Conservation (phyloP, 2,329 filamentous ascomycete species). For the Penicillium sp. region DNA sequence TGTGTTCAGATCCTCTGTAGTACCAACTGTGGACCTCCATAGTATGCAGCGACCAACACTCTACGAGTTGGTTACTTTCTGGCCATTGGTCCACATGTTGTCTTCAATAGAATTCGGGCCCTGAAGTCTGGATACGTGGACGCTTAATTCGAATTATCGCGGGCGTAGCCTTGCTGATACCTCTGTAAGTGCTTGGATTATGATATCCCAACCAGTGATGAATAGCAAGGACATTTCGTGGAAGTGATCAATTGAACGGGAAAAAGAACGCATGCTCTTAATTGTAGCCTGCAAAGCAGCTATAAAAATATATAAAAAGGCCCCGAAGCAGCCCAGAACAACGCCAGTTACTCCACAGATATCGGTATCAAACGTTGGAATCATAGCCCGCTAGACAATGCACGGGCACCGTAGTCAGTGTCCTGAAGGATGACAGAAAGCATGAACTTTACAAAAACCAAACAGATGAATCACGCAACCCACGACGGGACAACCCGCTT, state of each 20-base stretch:
- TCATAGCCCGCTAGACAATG: slow-evolving; percentile 3
- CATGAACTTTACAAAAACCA: background rate
- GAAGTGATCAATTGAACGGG: background rate
- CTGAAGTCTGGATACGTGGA: background rate
- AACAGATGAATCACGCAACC: slow-evolving; percentile 23
- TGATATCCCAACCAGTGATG: too few species aligned
- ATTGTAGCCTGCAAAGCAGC: background rate
- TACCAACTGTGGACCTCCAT: too few species aligned
- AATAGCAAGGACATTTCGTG: background rate
- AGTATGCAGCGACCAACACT: background rate
- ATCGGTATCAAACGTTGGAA: slow-evolving; percentile 1
- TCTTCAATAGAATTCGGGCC: background rate
- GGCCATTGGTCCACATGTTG: background rate
- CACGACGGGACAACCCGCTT: slow-evolving; percentile 56
- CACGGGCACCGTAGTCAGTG: background rate
- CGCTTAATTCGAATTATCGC: too few species aligned
- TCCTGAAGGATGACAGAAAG: background rate
- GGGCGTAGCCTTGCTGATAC: background rate
- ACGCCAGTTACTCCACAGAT: background rate
- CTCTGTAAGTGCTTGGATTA: background rate
- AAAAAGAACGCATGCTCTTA: background rate
- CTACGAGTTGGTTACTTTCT: background rate
- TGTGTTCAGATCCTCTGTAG: background rate
- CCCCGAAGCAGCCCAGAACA: background rate
- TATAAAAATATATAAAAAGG: background rate